These are phyloP conservation scores for Pseudogymnoascus sp. DNA, from an alignment of 2,329 filamentous ascomycete genomes.

Conservation along the genomic window DNA sequence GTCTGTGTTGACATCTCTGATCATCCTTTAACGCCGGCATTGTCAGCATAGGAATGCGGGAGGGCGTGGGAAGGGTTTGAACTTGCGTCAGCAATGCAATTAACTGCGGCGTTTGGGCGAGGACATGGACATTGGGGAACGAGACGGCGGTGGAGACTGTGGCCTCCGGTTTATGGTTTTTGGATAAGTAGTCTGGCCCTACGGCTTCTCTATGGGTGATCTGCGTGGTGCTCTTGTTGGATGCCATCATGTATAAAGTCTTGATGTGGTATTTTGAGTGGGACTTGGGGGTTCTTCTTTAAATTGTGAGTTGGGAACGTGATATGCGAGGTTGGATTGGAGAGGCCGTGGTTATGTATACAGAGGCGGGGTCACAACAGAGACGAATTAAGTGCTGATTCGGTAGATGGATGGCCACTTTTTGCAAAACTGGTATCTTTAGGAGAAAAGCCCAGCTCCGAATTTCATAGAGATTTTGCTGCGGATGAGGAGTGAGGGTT, in stretches of 20 bases:
- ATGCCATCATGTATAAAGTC: background rate
- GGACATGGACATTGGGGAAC: slow-evolving; percentile 80
- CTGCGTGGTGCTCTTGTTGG: background rate
- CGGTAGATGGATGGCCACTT: background rate
- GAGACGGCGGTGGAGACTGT: slow-evolving; percentile 79
- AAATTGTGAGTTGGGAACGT: background rate
- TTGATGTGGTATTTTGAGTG: background rate
- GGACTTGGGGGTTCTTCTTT: background rate
- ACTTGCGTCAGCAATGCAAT: slow-evolving; percentile 96
- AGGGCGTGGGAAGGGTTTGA: background rate
- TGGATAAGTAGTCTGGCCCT: slow-evolving; percentile 71
- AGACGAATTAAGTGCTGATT: background rate
- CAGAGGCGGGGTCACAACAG: slow-evolving; percentile 1
- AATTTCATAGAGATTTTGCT: background rate
- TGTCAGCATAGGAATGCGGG: background rate
- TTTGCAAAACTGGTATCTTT: background rate
- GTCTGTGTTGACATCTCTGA: slow-evolving; percentile 81
- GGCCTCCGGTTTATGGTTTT: slow-evolving; percentile 72
- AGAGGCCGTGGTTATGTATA: background rate
- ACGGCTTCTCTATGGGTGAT: slow-evolving; percentile 47
- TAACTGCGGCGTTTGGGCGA: slow-evolving; percentile 90
- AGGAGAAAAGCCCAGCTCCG: background rate
- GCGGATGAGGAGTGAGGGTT: background rate
- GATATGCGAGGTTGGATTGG: slow-evolving; percentile 3
- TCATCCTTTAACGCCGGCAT: slow-evolving; percentile 60